Evolutionary conservation across 2,329 filamentous ascomycete genomes (phyloP), one percentile per base, ranked within the genome.

Genomic region (Penicillium crustosum): DNA sequence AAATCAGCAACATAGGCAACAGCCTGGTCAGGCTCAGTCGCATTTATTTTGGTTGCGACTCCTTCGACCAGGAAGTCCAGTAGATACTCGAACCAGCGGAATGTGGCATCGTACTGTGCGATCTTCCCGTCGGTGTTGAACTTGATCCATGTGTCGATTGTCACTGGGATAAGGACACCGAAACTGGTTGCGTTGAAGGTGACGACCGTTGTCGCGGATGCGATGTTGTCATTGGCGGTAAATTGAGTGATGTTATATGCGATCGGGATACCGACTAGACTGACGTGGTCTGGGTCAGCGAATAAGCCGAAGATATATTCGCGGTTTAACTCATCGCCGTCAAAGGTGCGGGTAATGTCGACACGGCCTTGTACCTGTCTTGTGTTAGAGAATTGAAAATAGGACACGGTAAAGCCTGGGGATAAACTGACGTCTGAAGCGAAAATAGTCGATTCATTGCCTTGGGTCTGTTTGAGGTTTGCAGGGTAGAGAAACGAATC

Each of bases 271-370:
- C 68, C 65, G 2, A 67, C 57, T 0, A 70, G 57, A 25, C 63
- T 66, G 47, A 68, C 38, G 1, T 64, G 60, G 0, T 38, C 33
- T 3, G 66, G 62, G 21, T 69, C 61, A 1, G 61, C 42, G 55
- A 70, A 70, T 4, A 69, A 63, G 2, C 66, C 66, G 27, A 68
- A 70, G n/a, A 70, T 69, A 21, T 70, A 69, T 50, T 69, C 66
- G 7, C 63, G 65, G 49, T 70, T 69, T 39, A 69, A 61, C 23
- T 69, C 62, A 31, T 66, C 66, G 38, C 66, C 62, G 17, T 62
- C 59, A 17, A 70, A 69, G 4, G 63, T 69, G 9, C 66, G 67
- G 9, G 65, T 69, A 17, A 67, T 65, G 45, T 69, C 66, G 8
- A 69, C 66, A 12, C 66, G 66, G 2, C 68, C 67, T 66, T 70